Evolutionary conservation across 495 filamentous ascomycete species (phyloP), one percentile per base, ranked within the genome.

Genomic region (Thermothielavioides terrestris): DNA sequence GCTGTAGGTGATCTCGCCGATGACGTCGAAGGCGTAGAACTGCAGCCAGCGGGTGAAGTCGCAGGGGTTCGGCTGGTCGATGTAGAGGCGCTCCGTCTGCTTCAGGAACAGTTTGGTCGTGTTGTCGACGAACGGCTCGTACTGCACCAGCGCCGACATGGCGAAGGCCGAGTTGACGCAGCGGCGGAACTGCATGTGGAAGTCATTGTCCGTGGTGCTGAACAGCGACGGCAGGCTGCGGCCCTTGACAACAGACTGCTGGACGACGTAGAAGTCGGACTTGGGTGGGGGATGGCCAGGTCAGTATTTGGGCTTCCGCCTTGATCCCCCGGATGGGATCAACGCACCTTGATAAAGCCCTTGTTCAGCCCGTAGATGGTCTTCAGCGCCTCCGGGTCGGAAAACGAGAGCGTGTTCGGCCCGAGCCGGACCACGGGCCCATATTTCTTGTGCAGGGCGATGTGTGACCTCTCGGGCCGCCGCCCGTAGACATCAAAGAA

Each of bases 351-450:
- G 48, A 68, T 70, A 60, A 87, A 87, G n/a, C 84, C 84, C 64
- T 88, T 89, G 58, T 88, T 88, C 48, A 89, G 70, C 1, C 87
- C 83, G 58, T 90, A 92, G 23, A 92, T 90, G 7, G 72, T 71
- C 59, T 83, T 86, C 39, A 88, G 65, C 11, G 83, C 80, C 42
- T 73, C 72, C 0, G 85, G 83, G 55, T 86, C 77, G 4, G 77
- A 71, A 53, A 88, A 84, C 0, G 82, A 83, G 20, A 88, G 63
- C 1, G 71, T 70, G 50, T 84, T 80, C 11, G 85, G 85, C 3
- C 84, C 81, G 11, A 88, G 63, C 25, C 85, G 77, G 5, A 89
- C 81, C 4, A 89, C 71, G 51, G 83, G 77, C 11, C 85, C 85
- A 64, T 89, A 75, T 63, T 86, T 77, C 12, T 70, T 73, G 60